Percentiles rank a stretch among this genome's conserved stretches.
These are phyloP conservation scores for Russula foetens DNA, from an alignment of 768 basidiomycete genomes.

Conservation along the genomic window DNA sequence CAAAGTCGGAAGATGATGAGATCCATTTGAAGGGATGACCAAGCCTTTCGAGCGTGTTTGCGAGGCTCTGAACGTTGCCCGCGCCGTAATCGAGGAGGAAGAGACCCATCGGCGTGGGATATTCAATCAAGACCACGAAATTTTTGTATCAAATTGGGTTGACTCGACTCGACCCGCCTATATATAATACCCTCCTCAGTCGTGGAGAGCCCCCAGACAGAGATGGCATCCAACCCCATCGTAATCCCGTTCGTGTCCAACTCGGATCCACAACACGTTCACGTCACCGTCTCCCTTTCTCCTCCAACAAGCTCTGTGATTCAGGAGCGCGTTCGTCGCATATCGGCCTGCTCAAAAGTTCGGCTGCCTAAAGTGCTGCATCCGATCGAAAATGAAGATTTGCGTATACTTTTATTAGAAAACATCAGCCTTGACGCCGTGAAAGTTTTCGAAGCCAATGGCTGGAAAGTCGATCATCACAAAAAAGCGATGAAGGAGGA, in stretches of 20 bases:
- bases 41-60: conserved; percentile 79
- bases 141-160: background rate
- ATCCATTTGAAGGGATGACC: conserved; percentile 91
- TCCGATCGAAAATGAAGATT: conserved; percentile 72
- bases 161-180: background rate
- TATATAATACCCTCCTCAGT: background rate
- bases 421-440: conserved; percentile 94
- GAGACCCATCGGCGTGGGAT: conserved; percentile 39
- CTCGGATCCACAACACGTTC: conserved; percentile 26
- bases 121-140: background rate
- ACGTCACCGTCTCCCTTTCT: conserved; percentile 44
- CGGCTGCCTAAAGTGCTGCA: conserved; percentile 66
- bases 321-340: conserved; percentile 23
- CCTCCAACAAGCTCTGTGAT: conserved; percentile 38
- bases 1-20: conserved; percentile 68
- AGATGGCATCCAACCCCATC: conserved; percentile 42
- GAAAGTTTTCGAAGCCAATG: conserved; percentile 64
- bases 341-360: conserved; percentile 25
- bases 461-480: conserved; percentile 88
- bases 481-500: conserved; percentile 85
- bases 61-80: conserved; percentile 89
- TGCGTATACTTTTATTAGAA: conserved; percentile 82
- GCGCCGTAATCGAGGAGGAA: conserved; percentile 97
- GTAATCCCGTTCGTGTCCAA: conserved; percentile 32
- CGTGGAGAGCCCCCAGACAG: background rate